Evolutionary conservation across 306 rosid genomes (phyloP), one percentile per base, ranked within the genome.

Genomic region (Vigna unguiculata): DNA sequence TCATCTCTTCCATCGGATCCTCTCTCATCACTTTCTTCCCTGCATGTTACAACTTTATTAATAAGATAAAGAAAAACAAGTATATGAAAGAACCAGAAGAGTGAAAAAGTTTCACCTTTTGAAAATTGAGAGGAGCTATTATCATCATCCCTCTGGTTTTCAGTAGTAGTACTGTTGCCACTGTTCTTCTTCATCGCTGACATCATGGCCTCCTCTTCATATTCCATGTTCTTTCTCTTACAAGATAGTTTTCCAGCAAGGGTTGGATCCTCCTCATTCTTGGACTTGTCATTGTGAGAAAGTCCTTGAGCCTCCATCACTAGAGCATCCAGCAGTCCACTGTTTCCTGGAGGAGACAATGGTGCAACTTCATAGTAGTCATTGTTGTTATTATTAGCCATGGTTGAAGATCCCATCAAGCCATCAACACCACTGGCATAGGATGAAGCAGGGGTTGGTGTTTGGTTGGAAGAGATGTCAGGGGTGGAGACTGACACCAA

Each of bases 391-490:
- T 61, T 65, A 43, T 41, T 30, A 6, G 32, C 63, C 76, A 41
- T 60, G 67, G 66, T 75, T 24, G 89, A 77, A 60, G 78, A 70
- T 20, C 76, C 81, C 83, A 79, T 77, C 4, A 74, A 43, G 38
- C 80, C 84, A 24, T 83, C 88, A n/a, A 78, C 84, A 30, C 85
- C 82, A 65, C 87, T 85, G 0, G 80, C 62, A 25, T 79, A 61
- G 8, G 96, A 86, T 16, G 93, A 86, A 64, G 82, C 86, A 12
- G 87, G 87, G 11, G 88, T 88, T 2, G 71, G 54, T 7, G 90
- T 85, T 83, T 83, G 91, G 89, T 67, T 84, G n/a, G 89, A 85
- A 86, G 94, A 88, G 49, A 80, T 84, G 72, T 90, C 92, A 7
- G 81, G 51, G 24, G 20, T 75, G 54, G 74, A 57, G 5, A 72